Conservation (phyloP, 139 green algal genomes). For the Coccomyxa sp. region DNA sequence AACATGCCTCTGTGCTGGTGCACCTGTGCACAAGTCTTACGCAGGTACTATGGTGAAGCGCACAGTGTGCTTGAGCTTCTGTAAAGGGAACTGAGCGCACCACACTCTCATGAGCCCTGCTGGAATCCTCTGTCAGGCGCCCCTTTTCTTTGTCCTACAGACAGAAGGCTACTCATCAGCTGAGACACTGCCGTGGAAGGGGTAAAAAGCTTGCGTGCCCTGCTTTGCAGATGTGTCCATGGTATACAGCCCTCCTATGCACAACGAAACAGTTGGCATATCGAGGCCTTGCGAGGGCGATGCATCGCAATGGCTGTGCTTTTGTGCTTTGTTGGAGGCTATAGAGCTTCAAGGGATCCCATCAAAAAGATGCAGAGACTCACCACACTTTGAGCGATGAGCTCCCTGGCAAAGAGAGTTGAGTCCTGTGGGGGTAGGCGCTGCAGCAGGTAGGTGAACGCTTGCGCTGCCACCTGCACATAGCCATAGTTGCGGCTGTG, state of each 20-base stretch:
- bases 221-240: neutral
- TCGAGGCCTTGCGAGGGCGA: too few relatives aligned
- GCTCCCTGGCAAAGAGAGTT: conserved; percentile 38
- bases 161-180: neutral
- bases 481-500: conserved; percentile 22
- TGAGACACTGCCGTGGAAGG: neutral
- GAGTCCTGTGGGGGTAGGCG: conserved; percentile 3
- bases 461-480: conserved; percentile 32
- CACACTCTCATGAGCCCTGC: neutral
- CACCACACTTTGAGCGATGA: conserved; percentile 32
- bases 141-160: neutral
- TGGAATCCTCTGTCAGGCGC: neutral
- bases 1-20: too few relatives aligned
- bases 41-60: neutral
- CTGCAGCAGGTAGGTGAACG: conserved; percentile 37
- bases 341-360: neutral
- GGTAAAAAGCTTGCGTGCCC: neutral
- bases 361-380: neutral
- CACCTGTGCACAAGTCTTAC: neutral
- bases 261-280: neutral
- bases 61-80: neutral
- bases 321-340: neutral
- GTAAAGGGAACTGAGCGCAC: neutral
- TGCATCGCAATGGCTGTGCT: neutral
- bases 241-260: too few relatives aligned